Evolutionary conservation across 2,329 filamentous ascomycete genomes (phyloP), one percentile per base, ranked within the genome.

Genomic region (Monosporascus sp.): DNA sequence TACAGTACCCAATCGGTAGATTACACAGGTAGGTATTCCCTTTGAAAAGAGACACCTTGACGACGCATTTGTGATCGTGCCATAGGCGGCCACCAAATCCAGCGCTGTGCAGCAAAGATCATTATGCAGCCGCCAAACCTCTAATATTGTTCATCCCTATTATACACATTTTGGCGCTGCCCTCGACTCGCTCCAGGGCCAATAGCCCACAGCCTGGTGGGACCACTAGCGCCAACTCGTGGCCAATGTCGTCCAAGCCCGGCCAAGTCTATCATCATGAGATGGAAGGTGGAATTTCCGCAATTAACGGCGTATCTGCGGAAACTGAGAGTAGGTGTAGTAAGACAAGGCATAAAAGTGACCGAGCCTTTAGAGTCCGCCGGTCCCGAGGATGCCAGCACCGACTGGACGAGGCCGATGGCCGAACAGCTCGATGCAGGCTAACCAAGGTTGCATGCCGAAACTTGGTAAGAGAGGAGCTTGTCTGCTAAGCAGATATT

Each of bases 401-500:
- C 43, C 31, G 11, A 11, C 16, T 27, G 17, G 26, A 46, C 9
- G 11, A 31, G 16, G 43, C 22, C 26, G 8, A 26, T 46, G 6
- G 11, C n/a, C 14, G 8, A 17, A 46, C 20, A 26, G 22, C 43
- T 46, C 22, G 43, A 27, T 46, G 43, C 20, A 11, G 24, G n/a
- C 11, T 27, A 46, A 7, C 43, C 22, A 5, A 17, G 8, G 9
- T 46, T 24, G 22, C 41, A 19, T 17, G 20, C 22, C 22, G 43
- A 46, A 46, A 11, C 43, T 26, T 53, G 50, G 52, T 59, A 50
- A 61, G 60, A 59, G 59, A 59, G 57, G 60, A 62, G 61, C 55
- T 61, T 61, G 51, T 59, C 55, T 54, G 24, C 27, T 44, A 48
- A 52, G 51, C 50, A 59, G 47, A 54, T 56, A 51, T 61, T 56